A percentile compares a stretch with the other conserved stretches of the same genome.
Evolutionary conservation across 805 yeast genomes (phyloP).

Genomic region (Diddensiella santjacobensis): DNA sequence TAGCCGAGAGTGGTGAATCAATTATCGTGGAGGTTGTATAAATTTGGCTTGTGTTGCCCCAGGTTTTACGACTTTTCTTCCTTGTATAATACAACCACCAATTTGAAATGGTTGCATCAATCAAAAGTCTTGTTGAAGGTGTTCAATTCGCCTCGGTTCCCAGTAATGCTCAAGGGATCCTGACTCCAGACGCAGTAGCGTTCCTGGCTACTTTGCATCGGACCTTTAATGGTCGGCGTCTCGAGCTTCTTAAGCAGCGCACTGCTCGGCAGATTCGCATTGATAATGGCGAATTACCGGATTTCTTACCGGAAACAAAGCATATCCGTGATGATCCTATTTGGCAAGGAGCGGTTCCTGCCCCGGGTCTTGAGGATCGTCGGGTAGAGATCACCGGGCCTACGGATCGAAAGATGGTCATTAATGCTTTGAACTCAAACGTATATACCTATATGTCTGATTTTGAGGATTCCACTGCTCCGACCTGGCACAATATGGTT

Average conservation of each 20-base stretch:
- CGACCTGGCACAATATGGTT: constrained; percentile 63
- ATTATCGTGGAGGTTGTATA: neutral
- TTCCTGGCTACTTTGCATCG: constrained; percentile 66
- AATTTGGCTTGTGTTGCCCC: neutral
- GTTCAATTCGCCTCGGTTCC: constrained; percentile 53
- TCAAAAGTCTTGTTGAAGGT: constrained; percentile 37
- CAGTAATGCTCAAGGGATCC: constrained; percentile 48
- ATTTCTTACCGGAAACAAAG: constrained; percentile 62
- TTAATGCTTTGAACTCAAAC: constrained; percentile 64
- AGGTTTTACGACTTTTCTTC: neutral
- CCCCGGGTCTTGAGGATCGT: constrained; percentile 65
- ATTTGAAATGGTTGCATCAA: constrained; percentile 22
- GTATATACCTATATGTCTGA: constrained; percentile 76
- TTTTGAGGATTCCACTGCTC: constrained; percentile 69
- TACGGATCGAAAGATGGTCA: constrained; percentile 71
- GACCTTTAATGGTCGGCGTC: constrained; percentile 53
- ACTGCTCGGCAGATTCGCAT: constrained; percentile 51
- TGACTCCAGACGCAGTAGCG: constrained; percentile 59
- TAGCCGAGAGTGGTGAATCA: too few relatives aligned
- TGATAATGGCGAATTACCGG: constrained; percentile 63
- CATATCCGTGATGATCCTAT: constrained; percentile 60
- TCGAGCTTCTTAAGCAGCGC: constrained; percentile 53
- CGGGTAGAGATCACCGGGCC: constrained; percentile 77
- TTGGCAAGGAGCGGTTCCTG: constrained; percentile 70
- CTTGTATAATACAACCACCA: neutral